These are phyloP conservation scores for Galium porrigens DNA, from an alignment of 305 asterid genomes.

Conservation along the genomic window DNA sequence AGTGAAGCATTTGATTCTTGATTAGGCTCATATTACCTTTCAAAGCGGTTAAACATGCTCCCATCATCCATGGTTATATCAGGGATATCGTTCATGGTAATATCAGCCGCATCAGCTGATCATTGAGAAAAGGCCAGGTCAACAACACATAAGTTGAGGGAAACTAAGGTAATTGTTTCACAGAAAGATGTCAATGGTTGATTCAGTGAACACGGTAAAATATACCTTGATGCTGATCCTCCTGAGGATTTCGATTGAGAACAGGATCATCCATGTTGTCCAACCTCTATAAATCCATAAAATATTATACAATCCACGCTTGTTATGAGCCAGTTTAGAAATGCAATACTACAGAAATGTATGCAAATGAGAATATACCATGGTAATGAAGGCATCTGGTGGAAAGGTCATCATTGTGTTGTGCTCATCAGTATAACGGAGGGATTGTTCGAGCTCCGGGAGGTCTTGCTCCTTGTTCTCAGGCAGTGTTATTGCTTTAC, in stretches of 20 bases:
- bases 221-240: constrained; percentile 69
- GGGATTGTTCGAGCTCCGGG: constrained; percentile 40
- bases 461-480: constrained; percentile 41
- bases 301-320: not conserved
- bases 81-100: constrained; percentile 52
- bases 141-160: not conserved
- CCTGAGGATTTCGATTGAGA: constrained; percentile 27
- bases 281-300: constrained; percentile 38
- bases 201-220: constrained; percentile 3
- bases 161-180: not conserved
- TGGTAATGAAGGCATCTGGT: constrained; percentile 41
- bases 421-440: constrained; percentile 29
- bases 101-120: constrained; percentile 61
- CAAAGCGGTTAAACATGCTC: constrained; percentile 44
- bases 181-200: not conserved
- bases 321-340: not conserved
- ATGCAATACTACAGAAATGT: not conserved
- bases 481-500: constrained; percentile 48
- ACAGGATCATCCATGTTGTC: constrained; percentile 48
- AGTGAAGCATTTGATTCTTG: constrained; percentile 3
- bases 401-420: constrained; percentile 44
- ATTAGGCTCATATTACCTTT: constrained; percentile 39
- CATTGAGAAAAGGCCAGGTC: constrained; percentile 15
- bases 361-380: constrained; percentile 30
- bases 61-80: constrained; percentile 55